Evolutionary conservation across 2,329 filamentous ascomycete genomes (phyloP).

Genomic region (Xylariaceae sp.): DNA sequence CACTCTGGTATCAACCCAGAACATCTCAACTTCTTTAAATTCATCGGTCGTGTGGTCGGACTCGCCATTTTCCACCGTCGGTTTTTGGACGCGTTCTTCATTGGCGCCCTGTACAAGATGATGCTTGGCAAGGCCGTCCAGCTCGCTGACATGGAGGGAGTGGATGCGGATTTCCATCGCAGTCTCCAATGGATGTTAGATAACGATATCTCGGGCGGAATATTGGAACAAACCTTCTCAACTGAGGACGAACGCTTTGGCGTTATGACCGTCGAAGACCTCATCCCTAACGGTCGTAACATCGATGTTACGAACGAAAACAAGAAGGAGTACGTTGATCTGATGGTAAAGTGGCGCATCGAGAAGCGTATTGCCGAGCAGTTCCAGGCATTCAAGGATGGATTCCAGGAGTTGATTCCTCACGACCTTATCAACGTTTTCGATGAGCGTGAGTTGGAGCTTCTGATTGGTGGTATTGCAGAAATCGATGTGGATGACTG

Average conservation of each 20-base stretch:
- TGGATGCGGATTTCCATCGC: constrained; percentile 95
- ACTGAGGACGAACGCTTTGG: constrained; percentile 97
- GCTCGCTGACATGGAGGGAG: constrained; percentile 95
- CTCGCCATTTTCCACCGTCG: constrained; percentile 96
- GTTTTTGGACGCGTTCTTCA: constrained; percentile 98
- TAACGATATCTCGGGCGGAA: constrained; percentile 88
- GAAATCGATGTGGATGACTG: constrained; percentile 99
- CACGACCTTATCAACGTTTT: constrained; percentile 97
- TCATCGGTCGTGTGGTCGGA: constrained; percentile 95
- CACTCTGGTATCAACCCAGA: constrained; percentile 99
- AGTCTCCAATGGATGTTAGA: constrained; percentile 97
- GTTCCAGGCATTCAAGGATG: constrained; percentile 95
- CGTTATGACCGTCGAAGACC: constrained; percentile 86
- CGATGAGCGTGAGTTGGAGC: constrained; percentile 92
- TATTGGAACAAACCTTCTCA: constrained; percentile 91
- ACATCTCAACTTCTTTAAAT: constrained; percentile 99
- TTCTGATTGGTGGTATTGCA: constrained; percentile 97
- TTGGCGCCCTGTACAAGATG: constrained; percentile 99
- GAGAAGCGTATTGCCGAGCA: constrained; percentile 97
- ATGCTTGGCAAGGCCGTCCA: constrained; percentile 88
- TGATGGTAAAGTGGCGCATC: constrained; percentile 99
- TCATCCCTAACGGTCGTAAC: constrained; percentile 83
- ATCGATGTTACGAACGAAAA: constrained; percentile 98
- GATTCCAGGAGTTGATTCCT: constrained; percentile 96
- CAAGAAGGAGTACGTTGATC: constrained; percentile 96